Base-by-base conservation (phyloP, 2,329 filamentous ascomycete species). In the Monilinia fructicola region DNA sequence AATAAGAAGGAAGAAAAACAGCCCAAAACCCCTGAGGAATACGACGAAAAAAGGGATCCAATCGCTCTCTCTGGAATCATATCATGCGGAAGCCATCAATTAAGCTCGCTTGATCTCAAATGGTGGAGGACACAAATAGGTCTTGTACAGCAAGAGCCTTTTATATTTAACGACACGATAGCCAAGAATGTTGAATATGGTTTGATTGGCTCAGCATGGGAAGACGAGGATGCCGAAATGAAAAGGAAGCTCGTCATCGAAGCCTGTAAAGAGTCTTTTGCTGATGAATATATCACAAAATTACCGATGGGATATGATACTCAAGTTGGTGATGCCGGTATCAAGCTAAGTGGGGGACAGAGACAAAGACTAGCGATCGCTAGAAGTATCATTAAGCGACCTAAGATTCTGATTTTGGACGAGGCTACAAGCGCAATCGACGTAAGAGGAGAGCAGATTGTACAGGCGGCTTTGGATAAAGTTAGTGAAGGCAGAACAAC, bases 311-410 rank as follows among this genome's bases (percentile, higher is more conserved):
- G 87, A 1, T 93, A 93, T 73, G 83, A 89, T 5, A 92, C 91
- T 0, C 78, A 84, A 11, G 91, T 95, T 1, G 92, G 92, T 1
- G 91, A 94, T 74, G 85, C 85, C 38, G 92, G 92, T 5, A 88
- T 90, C 58, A 92, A 91, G 74, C 80, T 96, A 1, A 92, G 89
- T 14, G 90, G 91, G 18, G 92, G 92, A 0, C 91, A 96, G 75
- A 84, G 90, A 14, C 91, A 95, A 75, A 84, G 92, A 2, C 83
- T 95, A 12, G 90, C 90, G 2, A 93, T 67, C 87, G 89, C 1
- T 1, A 83, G 91, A 40, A 88, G 87, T 50, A 91, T 94, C 68
- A 83, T 93, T 56, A 86, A 89, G 67, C 82, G 88, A 68, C 90
- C 91, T 0, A 80, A 81, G 2, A 87, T 91, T 61, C 78, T 91